Conservation (phyloP, 23 red algal species). For the Gracilaria domingensis region DNA sequence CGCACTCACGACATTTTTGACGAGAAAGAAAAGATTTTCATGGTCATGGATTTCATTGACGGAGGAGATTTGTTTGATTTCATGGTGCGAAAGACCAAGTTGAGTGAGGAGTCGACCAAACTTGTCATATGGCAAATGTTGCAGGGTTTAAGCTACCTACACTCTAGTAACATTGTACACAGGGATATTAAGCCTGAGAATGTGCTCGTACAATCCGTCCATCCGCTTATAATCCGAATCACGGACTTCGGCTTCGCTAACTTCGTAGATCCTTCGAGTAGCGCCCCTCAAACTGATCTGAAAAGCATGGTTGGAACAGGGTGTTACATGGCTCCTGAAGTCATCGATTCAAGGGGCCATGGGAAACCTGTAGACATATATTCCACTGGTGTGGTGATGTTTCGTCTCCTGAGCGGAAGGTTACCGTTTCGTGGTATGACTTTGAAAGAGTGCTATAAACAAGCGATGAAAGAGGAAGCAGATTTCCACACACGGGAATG, state of each 20-base stretch:
- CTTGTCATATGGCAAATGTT: conserved; percentile 70
- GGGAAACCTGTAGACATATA: conserved; percentile 79
- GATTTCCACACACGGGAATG: conserved; percentile 69
- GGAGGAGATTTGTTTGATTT: conserved; percentile 88
- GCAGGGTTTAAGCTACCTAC: conserved; percentile 67
- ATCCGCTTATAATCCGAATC: conserved; percentile 56
- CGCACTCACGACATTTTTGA: conserved; percentile 84
- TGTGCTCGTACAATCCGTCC: conserved; percentile 47
- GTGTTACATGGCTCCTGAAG: conserved; percentile 81
- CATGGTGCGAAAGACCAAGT: conserved; percentile 53
- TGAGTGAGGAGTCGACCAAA: conserved; percentile 56
- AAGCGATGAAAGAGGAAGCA: conserved; percentile 59
- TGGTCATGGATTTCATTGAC: conserved; percentile 79
- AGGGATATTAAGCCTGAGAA: conserved; percentile 87
- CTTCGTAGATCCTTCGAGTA: conserved; percentile 55
- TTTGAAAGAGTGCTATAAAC: conserved; percentile 69
- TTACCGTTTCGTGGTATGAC: conserved; percentile 82
- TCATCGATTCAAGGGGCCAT: conserved; percentile 69
- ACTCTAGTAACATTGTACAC: conserved; percentile 69
- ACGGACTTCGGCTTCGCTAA: conserved; percentile 91
- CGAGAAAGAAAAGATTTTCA: conserved; percentile 52
- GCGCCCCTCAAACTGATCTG: conserved; percentile 43
- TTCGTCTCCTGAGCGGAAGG: conserved; percentile 64
- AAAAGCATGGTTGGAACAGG: conserved; percentile 65
- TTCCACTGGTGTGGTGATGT: conserved; percentile 80